Conservation (phyloP, 2,329 filamentous ascomycete genomes). For the Fusarium sacchari region DNA sequence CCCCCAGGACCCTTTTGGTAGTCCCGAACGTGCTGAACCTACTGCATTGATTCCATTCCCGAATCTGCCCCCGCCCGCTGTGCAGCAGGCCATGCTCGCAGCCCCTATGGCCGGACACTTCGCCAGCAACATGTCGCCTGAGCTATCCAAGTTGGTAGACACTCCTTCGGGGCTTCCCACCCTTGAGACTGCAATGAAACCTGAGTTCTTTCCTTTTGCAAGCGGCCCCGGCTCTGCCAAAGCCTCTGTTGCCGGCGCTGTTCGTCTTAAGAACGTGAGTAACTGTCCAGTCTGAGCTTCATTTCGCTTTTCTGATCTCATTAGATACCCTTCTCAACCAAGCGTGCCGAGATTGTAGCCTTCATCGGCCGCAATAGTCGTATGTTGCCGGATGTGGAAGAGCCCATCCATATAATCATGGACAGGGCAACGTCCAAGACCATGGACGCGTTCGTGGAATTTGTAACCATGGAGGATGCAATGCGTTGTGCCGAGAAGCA, state of each 20-base stretch:
- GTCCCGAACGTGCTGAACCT: background rate
- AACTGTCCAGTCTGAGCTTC: background rate
- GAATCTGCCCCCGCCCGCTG: constrained; percentile 4
- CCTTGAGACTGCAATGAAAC: constrained; percentile 49
- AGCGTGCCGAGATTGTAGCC: constrained; percentile 64
- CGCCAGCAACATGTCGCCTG: constrained; percentile 47
- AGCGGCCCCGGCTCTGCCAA: constrained; percentile 50
- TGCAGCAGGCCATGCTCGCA: constrained; percentile 28
- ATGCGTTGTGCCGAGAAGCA: constrained; percentile 62
- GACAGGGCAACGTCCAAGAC: constrained; percentile 71
- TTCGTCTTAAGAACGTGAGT: constrained; percentile 63
- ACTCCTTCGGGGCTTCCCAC: constrained; percentile 49
- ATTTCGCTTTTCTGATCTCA: background rate
- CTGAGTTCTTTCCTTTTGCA: constrained; percentile 58
- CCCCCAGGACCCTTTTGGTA: constrained; percentile 34
- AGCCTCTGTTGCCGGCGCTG: constrained; percentile 53
- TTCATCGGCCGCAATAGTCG: constrained; percentile 68
- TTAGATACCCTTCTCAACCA: constrained; percentile 68
- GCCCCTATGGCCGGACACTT: constrained; percentile 17
- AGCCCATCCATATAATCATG: constrained; percentile 72
- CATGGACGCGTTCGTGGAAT: constrained; percentile 70
- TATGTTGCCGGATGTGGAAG: constrained; percentile 63
- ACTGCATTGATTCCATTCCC: constrained; percentile 16
- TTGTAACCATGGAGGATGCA: constrained; percentile 63
- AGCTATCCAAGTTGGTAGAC: constrained; percentile 52